Percentiles rank a stretch among this genome's conserved stretches.
Evolutionary conservation across 441 rosid species (phyloP).

Genomic region (Gossypium lobatum): DNA sequence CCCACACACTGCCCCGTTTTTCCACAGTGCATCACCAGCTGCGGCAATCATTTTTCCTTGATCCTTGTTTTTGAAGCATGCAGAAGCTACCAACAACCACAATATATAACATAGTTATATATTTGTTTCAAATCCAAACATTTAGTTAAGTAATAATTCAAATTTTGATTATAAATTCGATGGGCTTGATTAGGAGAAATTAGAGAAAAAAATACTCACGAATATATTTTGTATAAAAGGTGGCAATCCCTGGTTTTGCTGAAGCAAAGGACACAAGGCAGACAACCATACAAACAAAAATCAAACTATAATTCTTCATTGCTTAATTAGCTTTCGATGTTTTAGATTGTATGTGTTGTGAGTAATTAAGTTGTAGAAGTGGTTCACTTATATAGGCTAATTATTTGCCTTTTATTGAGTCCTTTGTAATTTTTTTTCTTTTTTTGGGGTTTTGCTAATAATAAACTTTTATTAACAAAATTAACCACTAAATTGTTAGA

Average conservation of each 20-base stretch:
- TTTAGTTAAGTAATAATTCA: too few species aligned
- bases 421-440: too few species aligned
- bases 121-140: too few species aligned
- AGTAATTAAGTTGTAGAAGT: neutral
- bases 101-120: neutral
- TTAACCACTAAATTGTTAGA: too few species aligned
- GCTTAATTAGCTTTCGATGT: neutral
- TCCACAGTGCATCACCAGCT: constrained; percentile 24
- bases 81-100: constrained; percentile 3
- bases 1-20: constrained; percentile 23
- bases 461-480: too few species aligned
- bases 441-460: too few species aligned
- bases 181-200: too few species aligned
- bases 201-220: too few species aligned
- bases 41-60: constrained; percentile 20
- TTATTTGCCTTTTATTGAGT: neutral
- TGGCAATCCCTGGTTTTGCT: constrained; percentile 20
- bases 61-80: constrained; percentile 11
- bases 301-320: neutral
- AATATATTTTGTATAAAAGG: neutral
- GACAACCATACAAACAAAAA: neutral
- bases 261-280: constrained; percentile 5
- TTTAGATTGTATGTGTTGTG: neutral
- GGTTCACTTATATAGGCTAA: neutral
- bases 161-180: too few species aligned